phyloP scores from a whole-genome alignment of 2,329 filamentous ascomycete genomes.

The Pseudogymnoascus sp. region DNA sequence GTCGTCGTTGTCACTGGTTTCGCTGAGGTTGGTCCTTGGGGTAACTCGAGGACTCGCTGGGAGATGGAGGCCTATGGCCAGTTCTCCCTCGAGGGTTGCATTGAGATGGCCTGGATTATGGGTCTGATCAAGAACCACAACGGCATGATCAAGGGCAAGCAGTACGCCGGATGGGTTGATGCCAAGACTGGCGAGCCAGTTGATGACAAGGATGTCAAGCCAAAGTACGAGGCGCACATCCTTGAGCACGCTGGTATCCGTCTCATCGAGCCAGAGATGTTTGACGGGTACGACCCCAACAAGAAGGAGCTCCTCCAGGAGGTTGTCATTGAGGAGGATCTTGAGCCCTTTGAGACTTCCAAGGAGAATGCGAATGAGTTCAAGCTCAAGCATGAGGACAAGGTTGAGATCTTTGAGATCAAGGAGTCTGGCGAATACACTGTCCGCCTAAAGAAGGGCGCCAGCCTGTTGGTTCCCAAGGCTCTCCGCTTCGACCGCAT shows the following conservation, averaged over 20 bases:
- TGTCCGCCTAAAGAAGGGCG: constrained; percentile 90
- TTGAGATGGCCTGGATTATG: constrained; percentile 99
- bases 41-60: constrained; percentile 96
- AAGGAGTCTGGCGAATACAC: constrained; percentile 89
- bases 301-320: constrained; percentile 98
- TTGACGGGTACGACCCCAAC: constrained; percentile 93
- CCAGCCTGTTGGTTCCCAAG: constrained; percentile 91
- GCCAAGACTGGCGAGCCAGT: constrained; percentile 89
- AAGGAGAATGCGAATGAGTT: constrained; percentile 98
- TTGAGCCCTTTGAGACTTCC: constrained; percentile 93
- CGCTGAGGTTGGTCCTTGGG: constrained; percentile 92
- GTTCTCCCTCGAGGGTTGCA: constrained; percentile 94
- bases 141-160: constrained; percentile 87
- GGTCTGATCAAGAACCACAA: constrained; percentile 99
- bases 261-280: constrained; percentile 93
- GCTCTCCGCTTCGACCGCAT: constrained; percentile 94
- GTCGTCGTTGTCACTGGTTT: constrained; percentile 97
- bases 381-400: constrained; percentile 92
- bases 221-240: constrained; percentile 95
- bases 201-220: constrained; percentile 95
- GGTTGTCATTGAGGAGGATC: constrained; percentile 92
- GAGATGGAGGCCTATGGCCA: constrained; percentile 97
- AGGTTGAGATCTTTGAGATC: constrained; percentile 95
- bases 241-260: constrained; percentile 96
- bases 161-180: constrained; percentile 95